These are phyloP conservation scores for Ramaria rubella DNA, from an alignment of 768 basidiomycete species.

Conservation along the genomic window DNA sequence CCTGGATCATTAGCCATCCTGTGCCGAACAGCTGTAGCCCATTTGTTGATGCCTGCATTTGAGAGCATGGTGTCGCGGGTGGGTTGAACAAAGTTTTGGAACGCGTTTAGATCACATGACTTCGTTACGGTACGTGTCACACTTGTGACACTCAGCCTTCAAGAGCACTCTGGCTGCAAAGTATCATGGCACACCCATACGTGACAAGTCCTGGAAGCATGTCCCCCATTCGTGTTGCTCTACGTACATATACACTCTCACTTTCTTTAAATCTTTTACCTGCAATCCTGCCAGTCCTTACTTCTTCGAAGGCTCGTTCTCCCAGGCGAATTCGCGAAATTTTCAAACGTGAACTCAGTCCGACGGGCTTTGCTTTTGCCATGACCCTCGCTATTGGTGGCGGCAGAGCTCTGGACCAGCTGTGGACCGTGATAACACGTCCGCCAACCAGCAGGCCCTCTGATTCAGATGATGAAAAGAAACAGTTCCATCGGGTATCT, in stretches of 20 bases:
- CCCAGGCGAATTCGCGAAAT: slow-evolving; percentile 27
- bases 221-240: slow-evolving; percentile 28
- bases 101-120: background rate
- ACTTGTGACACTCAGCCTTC: too few species aligned
- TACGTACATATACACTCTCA: slow-evolving; percentile 62
- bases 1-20: slow-evolving; percentile 70
- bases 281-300: slow-evolving; percentile 47
- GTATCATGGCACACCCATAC: too few species aligned
- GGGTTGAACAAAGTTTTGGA: background rate
- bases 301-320: slow-evolving; percentile 23
- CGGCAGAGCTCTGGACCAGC: slow-evolving; percentile 44
- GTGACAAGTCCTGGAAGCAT: background rate
- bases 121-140: background rate
- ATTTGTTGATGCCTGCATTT: slow-evolving; percentile 47
- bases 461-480: background rate
- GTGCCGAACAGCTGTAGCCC: slow-evolving; percentile 60
- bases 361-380: slow-evolving; percentile 64
- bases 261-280: slow-evolving; percentile 65
- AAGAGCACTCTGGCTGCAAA: too few species aligned
- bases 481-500: slow-evolving; percentile 24
- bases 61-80: background rate
- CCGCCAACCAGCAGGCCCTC: background rate
- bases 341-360: slow-evolving; percentile 49
- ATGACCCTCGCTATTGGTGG: slow-evolving; percentile 61
- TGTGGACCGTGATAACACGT: slow-evolving; percentile 30